Conservation (phyloP, 169 alveolate genomes). For the Perkinsus chesapeaki region DNA sequence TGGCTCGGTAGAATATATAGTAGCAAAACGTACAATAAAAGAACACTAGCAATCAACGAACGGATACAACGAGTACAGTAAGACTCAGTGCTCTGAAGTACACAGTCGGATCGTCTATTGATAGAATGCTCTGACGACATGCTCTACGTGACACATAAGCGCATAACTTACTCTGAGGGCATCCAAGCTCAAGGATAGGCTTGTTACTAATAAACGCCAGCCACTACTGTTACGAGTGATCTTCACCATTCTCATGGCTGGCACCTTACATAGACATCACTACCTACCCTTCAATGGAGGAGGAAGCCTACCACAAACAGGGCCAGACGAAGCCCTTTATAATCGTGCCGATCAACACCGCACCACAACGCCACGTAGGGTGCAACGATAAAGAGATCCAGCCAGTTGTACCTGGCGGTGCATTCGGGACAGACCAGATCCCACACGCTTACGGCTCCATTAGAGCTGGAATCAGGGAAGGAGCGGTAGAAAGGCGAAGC, state of each 20-base stretch:
- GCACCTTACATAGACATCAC: background rate
- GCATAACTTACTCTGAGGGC: background rate
- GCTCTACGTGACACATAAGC: too few species aligned
- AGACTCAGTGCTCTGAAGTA: too few species aligned
- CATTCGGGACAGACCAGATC: background rate
- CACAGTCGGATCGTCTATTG: too few species aligned
- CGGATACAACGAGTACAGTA: too few species aligned
- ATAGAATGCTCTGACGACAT: too few species aligned
- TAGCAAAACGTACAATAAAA: too few species aligned
- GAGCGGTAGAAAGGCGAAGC: background rate
- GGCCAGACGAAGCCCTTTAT: background rate
- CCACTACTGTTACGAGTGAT: background rate
- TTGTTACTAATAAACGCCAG: background rate
- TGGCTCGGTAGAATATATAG: too few species aligned
- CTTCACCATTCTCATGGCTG: background rate
- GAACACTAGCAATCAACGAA: too few species aligned
- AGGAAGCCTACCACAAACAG: background rate
- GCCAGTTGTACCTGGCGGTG: background rate
- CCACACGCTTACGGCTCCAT: background rate
- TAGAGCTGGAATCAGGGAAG: background rate
- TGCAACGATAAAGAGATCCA: background rate
- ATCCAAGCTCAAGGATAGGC: background rate
- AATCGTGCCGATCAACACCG: background rate
- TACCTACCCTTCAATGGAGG: background rate
- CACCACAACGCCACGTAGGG: background rate